Percentiles rank a stretch among this genome's conserved stretches.
phyloP scores from a whole-genome alignment of 306 rosid species.

The Biancaea sappan region DNA sequence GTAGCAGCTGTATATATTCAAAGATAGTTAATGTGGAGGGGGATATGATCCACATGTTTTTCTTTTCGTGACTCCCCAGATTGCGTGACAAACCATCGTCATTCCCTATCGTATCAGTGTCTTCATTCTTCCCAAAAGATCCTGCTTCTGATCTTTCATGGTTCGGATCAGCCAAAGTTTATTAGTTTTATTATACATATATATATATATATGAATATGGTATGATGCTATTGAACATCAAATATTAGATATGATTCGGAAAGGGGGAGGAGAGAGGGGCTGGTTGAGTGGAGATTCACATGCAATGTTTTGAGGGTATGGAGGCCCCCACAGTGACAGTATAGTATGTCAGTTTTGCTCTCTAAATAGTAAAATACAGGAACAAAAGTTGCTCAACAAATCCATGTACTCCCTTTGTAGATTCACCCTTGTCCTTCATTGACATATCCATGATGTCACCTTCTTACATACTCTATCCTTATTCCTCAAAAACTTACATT shows the following conservation, averaged over 20 bases:
- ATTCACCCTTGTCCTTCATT: slow-evolving; percentile 29
- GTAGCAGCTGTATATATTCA: not conserved
- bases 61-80: not conserved
- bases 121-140: not conserved
- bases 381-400: slow-evolving; percentile 19
- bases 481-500: too few relatives aligned
- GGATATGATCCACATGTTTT: not conserved
- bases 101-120: not conserved
- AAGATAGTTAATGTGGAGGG: not conserved
- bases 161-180: too few relatives aligned
- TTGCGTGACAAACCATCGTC: not conserved
- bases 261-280: not conserved
- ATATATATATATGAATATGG: too few relatives aligned
- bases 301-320: slow-evolving; percentile 20
- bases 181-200: too few relatives aligned
- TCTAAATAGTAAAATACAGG: slow-evolving; percentile 25
- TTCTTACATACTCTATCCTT: not conserved
- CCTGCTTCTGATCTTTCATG: not conserved
- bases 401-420: slow-evolving; percentile 13
- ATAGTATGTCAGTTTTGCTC: slow-evolving; percentile 18
- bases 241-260: not conserved
- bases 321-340: slow-evolving; percentile 26
- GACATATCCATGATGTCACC: not conserved
- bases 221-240: too few relatives aligned
- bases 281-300: not conserved